Evolutionary conservation across 345 rosid species (phyloP).

Genomic region (Turnera subulata): DNA sequence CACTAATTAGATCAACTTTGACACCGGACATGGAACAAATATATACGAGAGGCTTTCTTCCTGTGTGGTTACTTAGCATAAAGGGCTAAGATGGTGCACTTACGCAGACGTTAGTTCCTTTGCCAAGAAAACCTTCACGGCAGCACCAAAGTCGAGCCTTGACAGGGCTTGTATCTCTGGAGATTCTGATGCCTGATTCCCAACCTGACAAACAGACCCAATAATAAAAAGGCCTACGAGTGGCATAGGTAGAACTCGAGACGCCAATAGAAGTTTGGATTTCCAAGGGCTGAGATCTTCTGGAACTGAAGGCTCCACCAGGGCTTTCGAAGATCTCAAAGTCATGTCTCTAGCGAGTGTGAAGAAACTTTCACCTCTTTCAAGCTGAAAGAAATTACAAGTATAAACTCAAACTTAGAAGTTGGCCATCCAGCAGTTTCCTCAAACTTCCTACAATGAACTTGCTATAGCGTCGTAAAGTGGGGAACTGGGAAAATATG

Average conservation of each 20-base stretch:
- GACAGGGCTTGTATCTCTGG: slow-evolving; percentile 86
- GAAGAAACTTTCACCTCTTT: slow-evolving; percentile 87
- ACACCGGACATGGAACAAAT: too few species aligned
- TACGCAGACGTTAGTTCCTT: slow-evolving; percentile 85
- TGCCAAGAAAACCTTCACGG: slow-evolving; percentile 89
- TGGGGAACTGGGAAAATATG: too few species aligned
- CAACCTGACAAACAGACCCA: slow-evolving; percentile 64
- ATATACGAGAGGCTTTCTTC: too few species aligned
- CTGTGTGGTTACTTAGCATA: too few species aligned
- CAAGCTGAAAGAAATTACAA: slow-evolving; percentile 40
- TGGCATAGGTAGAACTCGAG: slow-evolving; percentile 94
- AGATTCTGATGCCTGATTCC: slow-evolving; percentile 51
- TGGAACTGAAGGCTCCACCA: slow-evolving; percentile 52
- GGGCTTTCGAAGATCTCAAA: slow-evolving; percentile 74
- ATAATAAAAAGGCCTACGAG: slow-evolving; percentile 89
- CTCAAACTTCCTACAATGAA: not conserved
- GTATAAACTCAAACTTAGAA: not conserved
- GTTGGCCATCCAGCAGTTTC: not conserved
- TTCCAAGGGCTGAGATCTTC: slow-evolving; percentile 77
- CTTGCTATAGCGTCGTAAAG: too few species aligned
- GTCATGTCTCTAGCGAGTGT: slow-evolving; percentile 90
- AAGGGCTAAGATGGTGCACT: too few species aligned
- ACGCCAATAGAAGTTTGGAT: slow-evolving; percentile 92
- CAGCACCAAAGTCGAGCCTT: slow-evolving; percentile 76
- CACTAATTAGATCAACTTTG: too few species aligned